These are phyloP conservation scores for Pycnococcus provasolii DNA, from an alignment of 139 green algal species.

Conservation along the genomic window DNA sequence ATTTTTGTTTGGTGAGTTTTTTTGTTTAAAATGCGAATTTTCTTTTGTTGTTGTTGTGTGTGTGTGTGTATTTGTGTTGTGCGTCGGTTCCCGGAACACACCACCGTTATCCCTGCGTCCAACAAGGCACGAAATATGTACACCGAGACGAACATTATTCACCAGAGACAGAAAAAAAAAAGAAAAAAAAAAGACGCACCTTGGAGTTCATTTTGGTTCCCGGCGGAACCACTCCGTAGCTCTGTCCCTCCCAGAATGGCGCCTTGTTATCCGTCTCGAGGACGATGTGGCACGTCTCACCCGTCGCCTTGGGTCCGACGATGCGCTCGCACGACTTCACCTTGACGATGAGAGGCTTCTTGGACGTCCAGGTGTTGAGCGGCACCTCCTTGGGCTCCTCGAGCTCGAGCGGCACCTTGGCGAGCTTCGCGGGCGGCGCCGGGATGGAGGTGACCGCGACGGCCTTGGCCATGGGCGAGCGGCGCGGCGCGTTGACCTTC, in stretches of 20 bases:
- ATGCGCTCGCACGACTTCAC: constrained; percentile 86
- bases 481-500: too few species aligned
- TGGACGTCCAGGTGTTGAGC: constrained; percentile 49
- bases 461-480: too few species aligned
- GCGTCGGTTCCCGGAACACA: too few species aligned
- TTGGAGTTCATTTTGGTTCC: constrained; percentile 88
- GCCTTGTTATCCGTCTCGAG: constrained; percentile 89
- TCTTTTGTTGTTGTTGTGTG: too few species aligned
- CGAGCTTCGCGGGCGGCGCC: too few species aligned
- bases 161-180: too few species aligned
- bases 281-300: constrained; percentile 93
- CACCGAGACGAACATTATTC: too few species aligned
- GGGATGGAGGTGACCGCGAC: background rate
- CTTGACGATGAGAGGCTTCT: constrained; percentile 77
- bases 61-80: too few species aligned
- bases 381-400: constrained; percentile 31
- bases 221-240: constrained; percentile 94
- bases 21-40: too few species aligned
- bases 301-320: constrained; percentile 88
- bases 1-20: too few species aligned
- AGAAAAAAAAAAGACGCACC: background rate
- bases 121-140: too few species aligned
- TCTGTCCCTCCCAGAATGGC: constrained; percentile 96
- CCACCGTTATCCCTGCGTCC: too few species aligned
- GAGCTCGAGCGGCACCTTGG: constrained; percentile 41